These are phyloP conservation scores for Ganoderma resinaceum DNA, from an alignment of 1,284 basidiomycete species.

Conservation along the genomic window DNA sequence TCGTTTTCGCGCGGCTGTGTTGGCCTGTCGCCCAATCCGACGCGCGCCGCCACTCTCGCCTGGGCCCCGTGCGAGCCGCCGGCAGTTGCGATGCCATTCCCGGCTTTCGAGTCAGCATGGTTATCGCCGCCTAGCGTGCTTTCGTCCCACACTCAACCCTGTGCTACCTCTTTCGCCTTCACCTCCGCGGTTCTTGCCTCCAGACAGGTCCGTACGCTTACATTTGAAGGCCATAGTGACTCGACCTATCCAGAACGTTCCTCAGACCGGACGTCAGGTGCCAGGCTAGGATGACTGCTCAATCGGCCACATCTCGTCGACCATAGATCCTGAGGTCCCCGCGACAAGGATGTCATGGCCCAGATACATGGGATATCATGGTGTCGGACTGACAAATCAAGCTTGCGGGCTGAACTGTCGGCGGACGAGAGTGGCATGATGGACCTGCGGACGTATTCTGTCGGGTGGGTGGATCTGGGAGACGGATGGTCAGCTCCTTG, in stretches of 20 bases:
- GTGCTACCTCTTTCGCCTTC: neutral
- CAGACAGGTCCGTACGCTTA: neutral
- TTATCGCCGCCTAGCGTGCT: neutral
- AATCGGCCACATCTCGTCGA: neutral
- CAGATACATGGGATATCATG: neutral
- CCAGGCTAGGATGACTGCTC: neutral
- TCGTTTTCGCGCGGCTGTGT: slow-evolving; percentile 9
- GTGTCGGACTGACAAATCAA: neutral
- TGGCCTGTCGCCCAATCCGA: slow-evolving; percentile 4
- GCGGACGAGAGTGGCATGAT: neutral
- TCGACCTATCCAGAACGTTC: neutral
- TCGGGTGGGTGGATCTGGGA: neutral
- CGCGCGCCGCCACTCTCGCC: neutral
- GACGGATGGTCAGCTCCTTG: neutral
- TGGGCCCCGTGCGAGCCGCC: slow-evolving; percentile 4
- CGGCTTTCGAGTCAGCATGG: slow-evolving; percentile 1
- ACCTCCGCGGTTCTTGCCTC: neutral
- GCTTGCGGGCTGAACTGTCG: neutral
- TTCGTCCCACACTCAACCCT: neutral
- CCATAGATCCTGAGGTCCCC: neutral
- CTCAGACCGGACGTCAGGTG: neutral
- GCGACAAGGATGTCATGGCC: neutral
- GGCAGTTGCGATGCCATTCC: slow-evolving; percentile 11
- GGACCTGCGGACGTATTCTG: neutral
- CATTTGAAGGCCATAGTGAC: neutral